These are phyloP conservation scores for Lepidium africanum DNA, from an alignment of 345 rosid species.

Conservation along the genomic window DNA sequence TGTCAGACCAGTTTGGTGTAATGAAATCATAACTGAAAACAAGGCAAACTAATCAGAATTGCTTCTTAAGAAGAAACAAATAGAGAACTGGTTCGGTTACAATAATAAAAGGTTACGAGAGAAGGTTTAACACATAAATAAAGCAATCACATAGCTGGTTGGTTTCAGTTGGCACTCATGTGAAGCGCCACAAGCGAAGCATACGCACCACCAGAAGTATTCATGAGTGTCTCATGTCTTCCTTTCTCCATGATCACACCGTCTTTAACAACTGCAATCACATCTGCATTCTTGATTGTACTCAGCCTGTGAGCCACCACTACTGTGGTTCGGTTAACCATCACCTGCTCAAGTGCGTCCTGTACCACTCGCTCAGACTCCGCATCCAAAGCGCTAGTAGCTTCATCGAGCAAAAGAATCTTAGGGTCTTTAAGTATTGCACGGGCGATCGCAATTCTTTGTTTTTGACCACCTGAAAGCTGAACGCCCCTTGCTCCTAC, in stretches of 20 bases:
- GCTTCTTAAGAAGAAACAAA: neutral
- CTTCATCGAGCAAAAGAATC: constrained; percentile 64
- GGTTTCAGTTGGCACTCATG: constrained; percentile 2
- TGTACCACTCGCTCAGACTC: constrained; percentile 64
- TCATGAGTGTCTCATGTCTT: constrained; percentile 41
- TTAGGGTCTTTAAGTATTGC: constrained; percentile 61
- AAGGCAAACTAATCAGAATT: neutral
- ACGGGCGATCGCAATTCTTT: constrained; percentile 61
- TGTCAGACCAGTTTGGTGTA: too few species aligned
- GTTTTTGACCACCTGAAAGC: constrained; percentile 78
- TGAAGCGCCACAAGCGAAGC: constrained; percentile 61
- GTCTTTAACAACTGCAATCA: constrained; percentile 61
- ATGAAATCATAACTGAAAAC: too few species aligned
- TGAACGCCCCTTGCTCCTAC: constrained; percentile 73
- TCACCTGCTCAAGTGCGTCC: constrained; percentile 61
- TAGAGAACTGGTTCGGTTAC: too few species aligned
- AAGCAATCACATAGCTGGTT: neutral
- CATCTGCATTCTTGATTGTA: constrained; percentile 51
- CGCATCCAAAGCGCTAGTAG: constrained; percentile 68
- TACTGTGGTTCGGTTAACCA: constrained; percentile 51
- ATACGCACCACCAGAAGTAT: constrained; percentile 44
- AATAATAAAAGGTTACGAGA: neutral
- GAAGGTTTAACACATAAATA: neutral
- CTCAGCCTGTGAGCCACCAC: constrained; percentile 62
- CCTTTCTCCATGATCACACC: constrained; percentile 64